Conservation (phyloP, 2,329 filamentous ascomycete genomes). For the Diaporthe humulicola region DNA sequence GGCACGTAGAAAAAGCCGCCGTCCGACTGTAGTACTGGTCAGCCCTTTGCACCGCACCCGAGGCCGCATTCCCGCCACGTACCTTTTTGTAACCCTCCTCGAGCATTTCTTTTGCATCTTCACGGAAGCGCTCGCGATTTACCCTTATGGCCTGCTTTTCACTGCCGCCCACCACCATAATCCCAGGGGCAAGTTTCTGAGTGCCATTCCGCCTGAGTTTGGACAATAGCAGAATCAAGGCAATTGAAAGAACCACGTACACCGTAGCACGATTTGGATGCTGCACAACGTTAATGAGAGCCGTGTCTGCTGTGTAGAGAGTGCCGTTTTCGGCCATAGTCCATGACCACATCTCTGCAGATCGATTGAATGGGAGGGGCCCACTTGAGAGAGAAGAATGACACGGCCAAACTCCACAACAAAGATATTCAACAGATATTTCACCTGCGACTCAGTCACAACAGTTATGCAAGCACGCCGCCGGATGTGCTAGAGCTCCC, state of each 20-base stretch:
- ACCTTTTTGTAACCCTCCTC: slow-evolving; percentile 23
- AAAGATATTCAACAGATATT: background rate
- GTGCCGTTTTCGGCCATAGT: slow-evolving; percentile 8
- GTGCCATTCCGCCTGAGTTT: background rate
- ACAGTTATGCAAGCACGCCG: background rate
- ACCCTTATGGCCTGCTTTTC: background rate
- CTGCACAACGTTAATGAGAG: background rate
- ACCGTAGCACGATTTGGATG: background rate
- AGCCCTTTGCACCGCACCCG: background rate
- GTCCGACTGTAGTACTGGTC: slow-evolving; percentile 2
- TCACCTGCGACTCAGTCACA: background rate
- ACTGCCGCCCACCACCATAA: slow-evolving; percentile 16
- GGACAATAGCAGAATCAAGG: background rate
- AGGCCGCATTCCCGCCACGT: background rate
- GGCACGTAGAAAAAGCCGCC: slow-evolving; percentile 45
- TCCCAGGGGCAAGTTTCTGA: background rate
- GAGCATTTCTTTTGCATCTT: slow-evolving; percentile 8
- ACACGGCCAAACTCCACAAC: background rate
- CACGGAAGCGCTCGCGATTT: slow-evolving; percentile 17
- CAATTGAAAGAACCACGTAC: background rate
- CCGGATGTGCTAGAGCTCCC: background rate
- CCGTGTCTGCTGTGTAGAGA: background rate
- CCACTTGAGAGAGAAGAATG: background rate
- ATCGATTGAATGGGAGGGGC: background rate
- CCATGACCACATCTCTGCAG: slow-evolving; percentile 14